phyloP scores from a whole-genome alignment of 1,284 basidiomycete genomes.

The Ceratobasidium sp. region DNA sequence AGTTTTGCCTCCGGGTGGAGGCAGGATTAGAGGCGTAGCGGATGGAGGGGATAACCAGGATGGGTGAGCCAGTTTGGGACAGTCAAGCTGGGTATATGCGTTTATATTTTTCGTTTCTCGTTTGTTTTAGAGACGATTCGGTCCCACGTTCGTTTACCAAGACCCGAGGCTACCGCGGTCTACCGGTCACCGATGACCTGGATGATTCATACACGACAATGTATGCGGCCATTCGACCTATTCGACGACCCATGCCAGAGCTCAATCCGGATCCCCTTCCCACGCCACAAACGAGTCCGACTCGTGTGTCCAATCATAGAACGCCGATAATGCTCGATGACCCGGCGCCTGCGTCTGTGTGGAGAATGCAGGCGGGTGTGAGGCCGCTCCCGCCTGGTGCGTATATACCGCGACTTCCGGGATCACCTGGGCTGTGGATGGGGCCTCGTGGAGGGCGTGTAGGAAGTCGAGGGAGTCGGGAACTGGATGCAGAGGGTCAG shows the following conservation, averaged over 20 bases:
- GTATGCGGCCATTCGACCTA: not conserved
- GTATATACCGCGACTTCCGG: conserved; percentile 4
- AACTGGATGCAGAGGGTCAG: too few species aligned
- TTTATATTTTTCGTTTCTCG: not conserved
- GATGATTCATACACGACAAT: not conserved
- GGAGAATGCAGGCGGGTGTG: not conserved
- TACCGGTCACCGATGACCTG: not conserved
- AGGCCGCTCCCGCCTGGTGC: conserved; percentile 8
- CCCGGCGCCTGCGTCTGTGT: not conserved
- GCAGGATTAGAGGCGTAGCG: not conserved
- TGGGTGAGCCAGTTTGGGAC: not conserved
- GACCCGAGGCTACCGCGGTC: conserved; percentile 3
- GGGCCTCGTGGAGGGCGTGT: not conserved
- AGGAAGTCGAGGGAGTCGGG: not conserved
- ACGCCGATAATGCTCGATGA: not conserved
- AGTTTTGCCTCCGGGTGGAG: not conserved
- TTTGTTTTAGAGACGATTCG: not conserved
- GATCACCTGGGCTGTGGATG: not conserved
- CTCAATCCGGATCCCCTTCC: not conserved
- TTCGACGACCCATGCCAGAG: not conserved
- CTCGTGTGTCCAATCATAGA: not conserved
- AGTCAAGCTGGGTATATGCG: conserved; percentile 3
- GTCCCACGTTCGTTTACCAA: not conserved
- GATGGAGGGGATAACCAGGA: not conserved
- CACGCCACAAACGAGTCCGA: conserved; percentile 7